A percentile compares a stretch with the other conserved stretches of the same genome.
Conservation (phyloP, 139 green algal genomes). For the Chlamydomonas eustigma region DNA sequence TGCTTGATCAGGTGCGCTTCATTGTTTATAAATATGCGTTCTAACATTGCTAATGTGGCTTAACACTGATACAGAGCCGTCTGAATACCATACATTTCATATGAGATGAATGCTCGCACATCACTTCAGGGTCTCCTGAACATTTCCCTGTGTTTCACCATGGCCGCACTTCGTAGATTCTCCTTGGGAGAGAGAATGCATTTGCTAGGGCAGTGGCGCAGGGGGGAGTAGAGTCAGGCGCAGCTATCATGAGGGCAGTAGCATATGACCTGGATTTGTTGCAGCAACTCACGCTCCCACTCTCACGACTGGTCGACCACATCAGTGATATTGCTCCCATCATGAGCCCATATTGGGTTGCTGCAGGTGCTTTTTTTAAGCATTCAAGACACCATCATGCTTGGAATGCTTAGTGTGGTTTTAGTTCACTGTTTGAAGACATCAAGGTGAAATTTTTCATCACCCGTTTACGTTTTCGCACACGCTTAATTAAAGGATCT, state of each 20-base stretch:
- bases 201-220: slow-evolving; percentile 51
- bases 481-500: not conserved
- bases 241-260: slow-evolving; percentile 38
- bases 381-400: not conserved
- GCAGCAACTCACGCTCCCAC: slow-evolving; percentile 24
- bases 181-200: slow-evolving; percentile 46
- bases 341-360: slow-evolving; percentile 36
- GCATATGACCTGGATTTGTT: slow-evolving; percentile 54
- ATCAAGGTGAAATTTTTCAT: slow-evolving; percentile 1
- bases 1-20: slow-evolving; percentile 46
- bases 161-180: too few species aligned
- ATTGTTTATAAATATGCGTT: not conserved
- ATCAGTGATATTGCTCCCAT: slow-evolving; percentile 39
- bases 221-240: slow-evolving; percentile 31
- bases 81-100: not conserved
- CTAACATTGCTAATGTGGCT: not conserved
- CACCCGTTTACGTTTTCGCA: not conserved
- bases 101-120: not conserved
- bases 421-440: not conserved
- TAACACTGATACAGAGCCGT: not conserved
- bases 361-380: slow-evolving; percentile 21
- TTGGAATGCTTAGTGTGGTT: not conserved
- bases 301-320: slow-evolving; percentile 32
- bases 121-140: not conserved
- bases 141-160: not conserved